Evolutionary conservation across 1,284 basidiomycete genomes (phyloP), one percentile per base, ranked within the genome.

Genomic region (Taiwanofungus camphoratus): DNA sequence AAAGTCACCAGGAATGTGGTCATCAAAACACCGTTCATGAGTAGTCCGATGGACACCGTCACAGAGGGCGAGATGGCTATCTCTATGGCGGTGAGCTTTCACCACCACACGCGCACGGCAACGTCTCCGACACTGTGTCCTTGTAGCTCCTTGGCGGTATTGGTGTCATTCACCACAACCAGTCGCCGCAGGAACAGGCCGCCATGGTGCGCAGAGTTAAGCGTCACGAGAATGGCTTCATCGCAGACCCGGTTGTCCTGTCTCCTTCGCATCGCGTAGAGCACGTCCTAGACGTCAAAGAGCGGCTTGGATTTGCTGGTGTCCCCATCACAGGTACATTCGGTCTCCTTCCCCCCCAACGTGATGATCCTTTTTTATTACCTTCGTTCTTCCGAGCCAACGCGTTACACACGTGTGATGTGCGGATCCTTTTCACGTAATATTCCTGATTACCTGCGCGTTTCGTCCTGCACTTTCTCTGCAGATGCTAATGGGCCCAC

Each of bases 11-110:
- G 87, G 46, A 97, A 97, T 60, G 91, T 98, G 54, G 73, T 77
- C 32, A 77, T 99, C 59, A 97, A 93, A 71, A 94, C 94, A 0
- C 95, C 96, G 0, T 96, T 99, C 71, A 74, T 98, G 71, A 96
- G 92, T 64, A 95, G 92, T 47, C 95, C 96, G 32, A 99, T 99
- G 95, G 95, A 99, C 72, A 99, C 95, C 24, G 95, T 99, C 53
- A 99, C 96, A 3, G 95, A 98, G 71, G 82, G 79, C 49, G 84
- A 94, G 56, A 99, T 99, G 94, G 95, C 95, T 41, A 96, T 99
- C 60, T 75, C 87, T 36, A 84, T 97, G 74, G 93, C 93, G 55
- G 87, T 88, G 62, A 68, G 84, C 68, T 46, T 34, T 21, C 49
- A 39, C 26, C 36, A 45, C 46, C 48, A 41, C 51, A 27, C 55